These are phyloP conservation scores for Murraya paniculata DNA, from an alignment of 345 rosid species.

Conservation along the genomic window DNA sequence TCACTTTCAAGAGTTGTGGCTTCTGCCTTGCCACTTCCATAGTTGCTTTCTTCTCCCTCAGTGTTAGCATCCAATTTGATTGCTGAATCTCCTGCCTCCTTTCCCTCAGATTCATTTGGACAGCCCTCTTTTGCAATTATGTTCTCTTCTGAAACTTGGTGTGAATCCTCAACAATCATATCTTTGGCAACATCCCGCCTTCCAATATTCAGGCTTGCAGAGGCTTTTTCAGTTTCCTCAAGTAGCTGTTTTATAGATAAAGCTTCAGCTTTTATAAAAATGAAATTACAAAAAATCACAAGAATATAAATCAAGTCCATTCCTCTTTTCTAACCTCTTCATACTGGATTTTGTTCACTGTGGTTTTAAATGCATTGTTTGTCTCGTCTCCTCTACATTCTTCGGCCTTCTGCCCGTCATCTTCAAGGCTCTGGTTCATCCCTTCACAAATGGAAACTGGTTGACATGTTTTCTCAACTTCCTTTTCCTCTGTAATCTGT, in stretches of 20 bases:
- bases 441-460: slow-evolving; percentile 21
- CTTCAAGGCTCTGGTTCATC: slow-evolving; percentile 27
- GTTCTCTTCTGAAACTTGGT: slow-evolving; percentile 18
- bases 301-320: background rate
- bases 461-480: slow-evolving; percentile 18
- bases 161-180: slow-evolving; percentile 16
- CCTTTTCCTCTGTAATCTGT: slow-evolving; percentile 37
- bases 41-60: slow-evolving; percentile 15
- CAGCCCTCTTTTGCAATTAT: slow-evolving; percentile 20
- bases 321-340: slow-evolving; percentile 35
- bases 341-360: slow-evolving; percentile 15
- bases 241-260: slow-evolving; percentile 18
- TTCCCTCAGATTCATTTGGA: slow-evolving; percentile 17
- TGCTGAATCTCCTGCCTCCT: slow-evolving; percentile 13
- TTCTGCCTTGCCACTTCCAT: slow-evolving; percentile 23
- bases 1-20: slow-evolving; percentile 20
- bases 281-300: background rate
- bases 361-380: slow-evolving; percentile 2
- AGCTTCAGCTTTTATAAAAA: slow-evolving; percentile 5
- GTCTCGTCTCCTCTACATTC: slow-evolving; percentile 14
- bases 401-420: slow-evolving; percentile 18
- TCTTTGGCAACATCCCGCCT: slow-evolving; percentile 23
- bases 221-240: slow-evolving; percentile 12
- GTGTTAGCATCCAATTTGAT: background rate
- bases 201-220: slow-evolving; percentile 19